Evolutionary conservation across 2,329 filamentous ascomycete species (phyloP).

Genomic region (Colletotrichum sp.): DNA sequence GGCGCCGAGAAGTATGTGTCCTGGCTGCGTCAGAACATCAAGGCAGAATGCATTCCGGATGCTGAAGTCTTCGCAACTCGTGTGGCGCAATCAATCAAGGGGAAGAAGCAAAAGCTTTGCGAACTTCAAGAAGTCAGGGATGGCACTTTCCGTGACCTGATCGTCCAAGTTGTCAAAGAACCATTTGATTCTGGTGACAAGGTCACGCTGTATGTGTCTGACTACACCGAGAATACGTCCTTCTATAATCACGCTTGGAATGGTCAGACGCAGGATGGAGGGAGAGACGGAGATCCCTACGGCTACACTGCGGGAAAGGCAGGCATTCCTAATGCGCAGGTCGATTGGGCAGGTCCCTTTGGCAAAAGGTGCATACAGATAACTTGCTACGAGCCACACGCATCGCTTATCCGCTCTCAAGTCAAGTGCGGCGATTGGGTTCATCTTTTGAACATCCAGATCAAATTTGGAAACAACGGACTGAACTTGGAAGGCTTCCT

Average conservation of each 20-base stretch:
- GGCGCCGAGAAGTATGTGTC: conserved; percentile 50
- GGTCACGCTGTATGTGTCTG: conserved; percentile 75
- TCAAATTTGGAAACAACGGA: conserved; percentile 60
- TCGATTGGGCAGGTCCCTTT: conserved; percentile 74
- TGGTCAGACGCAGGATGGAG: conserved; percentile 31
- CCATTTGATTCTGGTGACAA: conserved; percentile 50
- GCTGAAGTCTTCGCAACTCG: conserved; percentile 46
- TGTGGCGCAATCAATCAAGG: conserved; percentile 43
- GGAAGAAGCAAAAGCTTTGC: conserved; percentile 60
- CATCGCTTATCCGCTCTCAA: conserved; percentile 57
- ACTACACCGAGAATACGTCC: conserved; percentile 75
- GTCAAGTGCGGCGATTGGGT: conserved; percentile 69
- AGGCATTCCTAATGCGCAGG: background rate
- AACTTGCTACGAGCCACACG: conserved; percentile 73
- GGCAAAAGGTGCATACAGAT: conserved; percentile 76
- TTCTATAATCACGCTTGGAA: conserved; percentile 60
- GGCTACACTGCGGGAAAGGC: conserved; percentile 52
- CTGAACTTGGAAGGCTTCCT: conserved; percentile 74
- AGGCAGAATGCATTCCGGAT: conserved; percentile 49
- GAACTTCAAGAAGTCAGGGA: conserved; percentile 68
- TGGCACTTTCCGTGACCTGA: conserved; percentile 68
- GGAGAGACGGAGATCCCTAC: conserved; percentile 56
- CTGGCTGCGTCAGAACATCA: conserved; percentile 48
- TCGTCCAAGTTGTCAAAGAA: conserved; percentile 70
- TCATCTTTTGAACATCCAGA: conserved; percentile 72